A percentile compares a stretch with the other conserved stretches of the same genome.
Evolutionary conservation across 73 alveolate species (phyloP).

Genomic region (Urostyla sp.): DNA sequence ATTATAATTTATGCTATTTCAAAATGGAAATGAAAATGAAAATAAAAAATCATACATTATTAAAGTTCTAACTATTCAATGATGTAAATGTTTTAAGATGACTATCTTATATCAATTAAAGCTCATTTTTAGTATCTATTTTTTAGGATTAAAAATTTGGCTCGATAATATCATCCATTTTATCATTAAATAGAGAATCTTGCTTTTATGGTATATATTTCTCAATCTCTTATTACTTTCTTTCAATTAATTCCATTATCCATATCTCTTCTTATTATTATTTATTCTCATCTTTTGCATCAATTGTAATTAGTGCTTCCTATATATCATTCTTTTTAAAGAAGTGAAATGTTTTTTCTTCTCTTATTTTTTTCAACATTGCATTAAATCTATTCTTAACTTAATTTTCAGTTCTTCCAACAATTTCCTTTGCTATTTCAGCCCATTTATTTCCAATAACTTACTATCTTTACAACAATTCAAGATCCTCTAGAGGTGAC

Average conservation of each 20-base stretch:
- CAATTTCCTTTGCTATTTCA: slow-evolving; percentile 68
- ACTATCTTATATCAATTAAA: not conserved
- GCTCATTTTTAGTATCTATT: not conserved
- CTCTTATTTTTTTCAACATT: slow-evolving; percentile 56
- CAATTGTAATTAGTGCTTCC: slow-evolving; percentile 20
- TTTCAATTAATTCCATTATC: slow-evolving; percentile 22
- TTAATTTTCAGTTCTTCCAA: slow-evolving; percentile 75
- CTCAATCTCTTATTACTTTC: slow-evolving; percentile 2
- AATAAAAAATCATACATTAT: not conserved
- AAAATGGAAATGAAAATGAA: not conserved
- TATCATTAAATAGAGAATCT: not conserved
- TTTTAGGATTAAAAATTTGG: not conserved
- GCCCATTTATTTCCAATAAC: slow-evolving; percentile 85
- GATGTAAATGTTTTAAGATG: not conserved
- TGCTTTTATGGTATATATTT: slow-evolving; percentile 32
- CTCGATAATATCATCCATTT: not conserved
- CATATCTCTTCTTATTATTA: slow-evolving; percentile 23
- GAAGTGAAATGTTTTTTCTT: slow-evolving; percentile 42
- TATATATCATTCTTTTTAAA: slow-evolving; percentile 6
- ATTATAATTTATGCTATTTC: not conserved
- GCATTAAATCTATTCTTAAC: slow-evolving; percentile 69
- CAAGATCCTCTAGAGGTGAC: slow-evolving; percentile 83
- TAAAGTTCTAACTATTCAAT: not conserved
- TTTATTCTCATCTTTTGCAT: not conserved
- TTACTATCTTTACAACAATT: slow-evolving; percentile 69